A percentile compares a stretch with the other conserved stretches of the same genome.
phyloP scores from a whole-genome alignment of 2,329 filamentous ascomycete species.

The Plenodomus biglobosus region DNA sequence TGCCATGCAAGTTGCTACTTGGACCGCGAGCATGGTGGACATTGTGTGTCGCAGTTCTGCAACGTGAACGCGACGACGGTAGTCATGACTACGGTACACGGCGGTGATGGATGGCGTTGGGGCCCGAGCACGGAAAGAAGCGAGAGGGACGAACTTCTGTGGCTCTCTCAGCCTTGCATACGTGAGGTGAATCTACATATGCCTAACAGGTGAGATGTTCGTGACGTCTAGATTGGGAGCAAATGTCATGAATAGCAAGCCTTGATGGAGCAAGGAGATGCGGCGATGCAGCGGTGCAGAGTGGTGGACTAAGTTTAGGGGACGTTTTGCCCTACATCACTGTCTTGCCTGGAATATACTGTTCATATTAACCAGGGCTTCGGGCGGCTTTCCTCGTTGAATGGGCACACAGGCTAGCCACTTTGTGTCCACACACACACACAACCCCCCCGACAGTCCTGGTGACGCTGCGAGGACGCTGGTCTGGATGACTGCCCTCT shows the following conservation, averaged over 20 bases:
- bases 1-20: not conserved
- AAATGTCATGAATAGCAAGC: too few relatives aligned
- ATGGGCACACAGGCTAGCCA: conserved; percentile 15
- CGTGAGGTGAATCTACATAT: too few relatives aligned
- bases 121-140: conserved; percentile 9
- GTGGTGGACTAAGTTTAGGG: conserved; percentile 1
- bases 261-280: not conserved
- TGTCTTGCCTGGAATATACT: conserved; percentile 19
- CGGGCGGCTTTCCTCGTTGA: conserved; percentile 23
- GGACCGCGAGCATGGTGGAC: not conserved
- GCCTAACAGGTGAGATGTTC: too few relatives aligned
- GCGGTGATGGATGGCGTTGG: not conserved
- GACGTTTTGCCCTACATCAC: conserved; percentile 7
- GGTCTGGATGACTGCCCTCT: conserved; percentile 8
- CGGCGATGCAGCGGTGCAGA: conserved; percentile 3
- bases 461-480: conserved; percentile 19
- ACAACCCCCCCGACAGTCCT: too few relatives aligned
- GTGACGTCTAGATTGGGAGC: too few relatives aligned
- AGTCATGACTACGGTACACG: conserved; percentile 1
- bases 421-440: too few relatives aligned
- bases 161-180: too few relatives aligned
- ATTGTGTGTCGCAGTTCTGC: conserved; percentile 3
- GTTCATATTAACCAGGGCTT: conserved; percentile 29
- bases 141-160: conserved; percentile 1
- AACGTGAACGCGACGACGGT: conserved; percentile 12